These are phyloP conservation scores for Globisporangium splendens DNA, from an alignment of 352 stramenopile species.

Conservation along the genomic window DNA sequence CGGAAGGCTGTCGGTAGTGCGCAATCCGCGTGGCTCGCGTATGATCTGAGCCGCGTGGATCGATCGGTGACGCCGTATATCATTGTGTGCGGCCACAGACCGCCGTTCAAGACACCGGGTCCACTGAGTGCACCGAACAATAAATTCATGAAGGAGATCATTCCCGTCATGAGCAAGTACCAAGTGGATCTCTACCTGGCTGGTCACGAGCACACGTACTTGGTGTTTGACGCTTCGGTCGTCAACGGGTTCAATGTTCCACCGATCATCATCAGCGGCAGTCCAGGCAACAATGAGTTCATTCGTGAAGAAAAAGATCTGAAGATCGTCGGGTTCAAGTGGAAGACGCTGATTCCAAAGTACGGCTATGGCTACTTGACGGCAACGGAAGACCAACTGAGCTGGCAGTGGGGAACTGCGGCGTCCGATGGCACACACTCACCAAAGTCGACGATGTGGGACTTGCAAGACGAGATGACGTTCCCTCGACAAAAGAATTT, in stretches of 20 bases:
- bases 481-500: slow-evolving; percentile 34
- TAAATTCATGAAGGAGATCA: slow-evolving; percentile 58
- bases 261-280: slow-evolving; percentile 72
- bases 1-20: slow-evolving; percentile 20
- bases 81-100: slow-evolving; percentile 69
- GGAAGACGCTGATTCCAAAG: slow-evolving; percentile 63
- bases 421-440: slow-evolving; percentile 37
- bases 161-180: slow-evolving; percentile 72
- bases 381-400: slow-evolving; percentile 40
- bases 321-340: slow-evolving; percentile 48
- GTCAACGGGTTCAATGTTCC: slow-evolving; percentile 49
- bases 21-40: slow-evolving; percentile 63
- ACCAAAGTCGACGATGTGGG: slow-evolving; percentile 45
- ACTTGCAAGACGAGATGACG: slow-evolving; percentile 38
- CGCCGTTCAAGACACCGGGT: slow-evolving; percentile 64
- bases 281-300: slow-evolving; percentile 74
- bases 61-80: slow-evolving; percentile 58
- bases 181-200: slow-evolving; percentile 68
- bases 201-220: slow-evolving; percentile 73
- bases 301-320: slow-evolving; percentile 46
- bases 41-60: slow-evolving; percentile 66
- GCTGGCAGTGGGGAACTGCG: slow-evolving; percentile 62
- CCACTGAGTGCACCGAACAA: slow-evolving; percentile 36
- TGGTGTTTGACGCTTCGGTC: slow-evolving; percentile 54
- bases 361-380: slow-evolving; percentile 77